Evolutionary conservation across 2,329 filamentous ascomycete genomes (phyloP), one percentile per base, ranked within the genome.

Genomic region (Fusarium tuaranense): DNA sequence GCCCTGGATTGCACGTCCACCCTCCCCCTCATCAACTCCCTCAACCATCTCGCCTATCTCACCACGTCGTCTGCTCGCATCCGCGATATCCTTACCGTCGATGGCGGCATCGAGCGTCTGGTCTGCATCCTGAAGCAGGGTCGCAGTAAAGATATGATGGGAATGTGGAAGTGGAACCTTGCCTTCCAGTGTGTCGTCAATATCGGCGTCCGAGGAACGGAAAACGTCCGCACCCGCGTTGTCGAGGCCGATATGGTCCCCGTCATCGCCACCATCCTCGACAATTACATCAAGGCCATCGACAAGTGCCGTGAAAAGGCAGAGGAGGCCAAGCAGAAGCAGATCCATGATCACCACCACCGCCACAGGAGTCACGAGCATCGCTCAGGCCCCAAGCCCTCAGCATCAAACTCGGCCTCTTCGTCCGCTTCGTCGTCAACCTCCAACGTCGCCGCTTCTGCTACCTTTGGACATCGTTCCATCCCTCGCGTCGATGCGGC

Each of bases 121-220:
- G 94, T 99, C 82, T 98, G 95, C 89, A 98, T 99, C 81, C 90
- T 99, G 83, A 99, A 99, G 85, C 95, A 98, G 84, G 97, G 97
- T 73, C 90, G 97, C 81, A 98, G 94, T 86, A 97, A 95, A 84
- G 96, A 99, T 83, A 93, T 98, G 92, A 98, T 98, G 96, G 96
- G 98, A 83, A 98, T 98, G 94, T 99, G 97, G 97, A 98, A 98
- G 85, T 99, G 97, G 97, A 99, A 98, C 81, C 89, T 99, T 73
- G 97, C 97, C 63, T 99, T 99, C 83, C 97, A 98, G 84, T 99
- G 97, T 83, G 95, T 98, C 75, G 97, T 99, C 82, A 99, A 99
- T 84, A 98, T 99, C 81, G 97, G 97, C 67, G 96, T 99, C 70
- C 91, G 97, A 77, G 97, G 97, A 70, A 98, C 97, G 14, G 97